phyloP scores from a whole-genome alignment of 176 grass and related monocot species.

The Puccinellia tenuiflora region DNA sequence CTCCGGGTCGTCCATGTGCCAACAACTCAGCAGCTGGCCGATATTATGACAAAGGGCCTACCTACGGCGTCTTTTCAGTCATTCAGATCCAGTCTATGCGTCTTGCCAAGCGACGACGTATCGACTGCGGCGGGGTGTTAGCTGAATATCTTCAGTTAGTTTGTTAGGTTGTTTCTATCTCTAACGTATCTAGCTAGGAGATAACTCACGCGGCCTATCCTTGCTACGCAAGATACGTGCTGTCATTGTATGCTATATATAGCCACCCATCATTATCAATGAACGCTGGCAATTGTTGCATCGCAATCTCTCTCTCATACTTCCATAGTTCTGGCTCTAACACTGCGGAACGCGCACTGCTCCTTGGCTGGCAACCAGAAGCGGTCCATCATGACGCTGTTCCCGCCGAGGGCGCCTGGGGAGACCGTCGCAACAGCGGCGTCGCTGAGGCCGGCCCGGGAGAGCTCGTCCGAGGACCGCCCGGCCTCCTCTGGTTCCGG shows the following conservation, averaged over 20 bases:
- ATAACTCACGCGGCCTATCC: background rate
- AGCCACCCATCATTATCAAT: too few relatives aligned
- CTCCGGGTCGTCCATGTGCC: too few relatives aligned
- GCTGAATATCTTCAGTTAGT: background rate
- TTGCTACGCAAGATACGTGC: background rate
- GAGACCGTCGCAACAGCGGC: background rate
- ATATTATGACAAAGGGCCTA: too few relatives aligned
- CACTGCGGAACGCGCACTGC: slow-evolving; percentile 56
- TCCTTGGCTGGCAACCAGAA: slow-evolving; percentile 76
- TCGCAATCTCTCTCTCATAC: too few relatives aligned
- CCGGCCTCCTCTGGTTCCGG: slow-evolving; percentile 26
- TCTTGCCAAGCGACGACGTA: too few relatives aligned
- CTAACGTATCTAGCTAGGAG: background rate
- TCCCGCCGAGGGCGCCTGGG: background rate
- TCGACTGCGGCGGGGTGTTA: background rate
- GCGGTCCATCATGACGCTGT: slow-evolving; percentile 68
- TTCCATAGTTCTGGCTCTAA: too few relatives aligned
- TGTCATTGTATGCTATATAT: background rate
- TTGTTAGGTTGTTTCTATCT: background rate
- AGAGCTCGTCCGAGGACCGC: slow-evolving; percentile 60
- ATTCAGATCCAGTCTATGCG: too few relatives aligned
- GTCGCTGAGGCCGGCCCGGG: slow-evolving; percentile 48
- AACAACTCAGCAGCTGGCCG: too few relatives aligned
- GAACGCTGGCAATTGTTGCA: too few relatives aligned
- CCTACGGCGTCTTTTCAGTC: too few relatives aligned